Evolutionary conservation across 495 filamentous ascomycete species (phyloP), one percentile per base, ranked within the genome.

Genomic region (Talaromyces ruber): DNA sequence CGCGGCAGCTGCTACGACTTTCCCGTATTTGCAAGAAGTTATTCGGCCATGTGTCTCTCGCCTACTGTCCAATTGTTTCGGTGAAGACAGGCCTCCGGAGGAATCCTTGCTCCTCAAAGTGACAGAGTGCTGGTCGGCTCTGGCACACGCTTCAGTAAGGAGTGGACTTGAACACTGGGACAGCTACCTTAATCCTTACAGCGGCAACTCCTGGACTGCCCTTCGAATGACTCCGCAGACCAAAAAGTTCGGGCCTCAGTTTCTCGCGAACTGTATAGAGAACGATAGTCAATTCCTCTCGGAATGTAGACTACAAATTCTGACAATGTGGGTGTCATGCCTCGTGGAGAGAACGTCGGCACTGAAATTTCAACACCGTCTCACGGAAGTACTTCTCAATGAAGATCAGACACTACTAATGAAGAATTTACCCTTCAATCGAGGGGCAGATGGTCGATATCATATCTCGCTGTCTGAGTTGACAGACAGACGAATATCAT

Each of bases 61-160:
- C 29, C 76, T 89, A 22, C 72, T 90, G 30, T 90, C 87, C 9
- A 88, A 87, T 60, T 83, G 80, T 60, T 90, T 90, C 68, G 88
- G 88, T 21, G 81, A 82, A 28, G 88, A 90, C 54, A 65, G 68
- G 11, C 71, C 74, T 26, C 83, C 84, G 0, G 81, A 86, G 28
- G 86, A 90, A 68, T 66, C 64, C 7, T 70, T 90, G 25, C 74
- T 90, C 8, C 64, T 78, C 16, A 77, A 81, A 59, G 78, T 85
- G 60, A 67, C 83, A 6, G 72, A 79, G n/a, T 86, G 85, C 70
- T 91, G 86, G 83, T 71, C 72, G 0, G 75, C 74, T 11, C 73
- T 85, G 24, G 85, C 86, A 0, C 73, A 78, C n/a, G 69, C 79
- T 2, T 70, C 89, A 29, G 73, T 81, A 18, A 68, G 65, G 12